Conservation (phyloP, 768 basidiomycete genomes). For the Boletus fagicola region DNA sequence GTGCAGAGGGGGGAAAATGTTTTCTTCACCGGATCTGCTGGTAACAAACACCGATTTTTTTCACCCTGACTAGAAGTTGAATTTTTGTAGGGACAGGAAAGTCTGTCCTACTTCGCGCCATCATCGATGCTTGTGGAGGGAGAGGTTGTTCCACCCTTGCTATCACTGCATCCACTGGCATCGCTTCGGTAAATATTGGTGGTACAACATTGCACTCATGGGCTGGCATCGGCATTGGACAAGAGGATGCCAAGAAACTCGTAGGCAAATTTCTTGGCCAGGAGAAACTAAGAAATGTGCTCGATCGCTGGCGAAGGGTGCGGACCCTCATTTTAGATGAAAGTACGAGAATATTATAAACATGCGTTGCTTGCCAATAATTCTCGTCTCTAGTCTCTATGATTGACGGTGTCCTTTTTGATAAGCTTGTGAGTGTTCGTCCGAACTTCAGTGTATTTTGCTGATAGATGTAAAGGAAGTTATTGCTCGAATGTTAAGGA, state of each 20-base stretch:
- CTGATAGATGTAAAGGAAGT: slow-evolving; percentile 45
- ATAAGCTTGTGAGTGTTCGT: slow-evolving; percentile 60
- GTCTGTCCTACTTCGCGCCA: slow-evolving; percentile 74
- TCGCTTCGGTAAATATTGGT: slow-evolving; percentile 80
- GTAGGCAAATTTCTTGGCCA: slow-evolving; percentile 53
- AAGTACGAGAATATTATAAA: slow-evolving; percentile 44
- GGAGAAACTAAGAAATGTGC: slow-evolving; percentile 36
- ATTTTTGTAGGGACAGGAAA: slow-evolving; percentile 66
- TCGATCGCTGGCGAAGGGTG: slow-evolving; percentile 61
- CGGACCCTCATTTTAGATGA: slow-evolving; percentile 81
- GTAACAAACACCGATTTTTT: slow-evolving; percentile 24
- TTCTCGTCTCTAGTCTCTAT: slow-evolving; percentile 65
- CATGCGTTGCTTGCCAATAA: not conserved
- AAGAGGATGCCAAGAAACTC: slow-evolving; percentile 50
- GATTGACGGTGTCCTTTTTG: slow-evolving; percentile 78
- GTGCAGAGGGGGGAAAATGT: slow-evolving; percentile 64
- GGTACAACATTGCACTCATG: slow-evolving; percentile 80
- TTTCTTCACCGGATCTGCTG: slow-evolving; percentile 88
- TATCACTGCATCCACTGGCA: slow-evolving; percentile 78
- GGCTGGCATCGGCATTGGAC: slow-evolving; percentile 78
- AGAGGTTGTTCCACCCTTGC: slow-evolving; percentile 44
- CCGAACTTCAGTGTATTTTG: slow-evolving; percentile 34
- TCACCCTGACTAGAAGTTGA: slow-evolving; percentile 1
- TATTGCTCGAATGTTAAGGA: slow-evolving; percentile 59
- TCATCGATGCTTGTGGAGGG: slow-evolving; percentile 53